phyloP scores from a whole-genome alignment of 352 stramenopile species.

The Phytophthora crassamura region DNA sequence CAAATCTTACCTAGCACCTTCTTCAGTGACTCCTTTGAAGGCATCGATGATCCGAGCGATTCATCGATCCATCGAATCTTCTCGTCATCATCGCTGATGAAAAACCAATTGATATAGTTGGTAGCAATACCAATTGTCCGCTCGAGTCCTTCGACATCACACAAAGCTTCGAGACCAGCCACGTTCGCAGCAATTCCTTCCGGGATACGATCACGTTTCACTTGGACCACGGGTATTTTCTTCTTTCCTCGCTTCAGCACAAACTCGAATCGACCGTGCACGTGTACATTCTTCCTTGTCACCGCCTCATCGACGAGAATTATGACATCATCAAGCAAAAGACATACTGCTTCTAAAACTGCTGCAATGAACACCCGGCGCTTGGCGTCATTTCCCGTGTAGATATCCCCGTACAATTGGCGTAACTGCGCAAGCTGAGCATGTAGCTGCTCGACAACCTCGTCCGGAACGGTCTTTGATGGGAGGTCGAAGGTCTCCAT shows the following conservation, averaged over 20 bases:
- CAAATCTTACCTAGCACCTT: slow-evolving; percentile 17
- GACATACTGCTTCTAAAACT: slow-evolving; percentile 27
- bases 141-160: slow-evolving; percentile 25
- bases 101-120: slow-evolving; percentile 31
- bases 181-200: slow-evolving; percentile 33
- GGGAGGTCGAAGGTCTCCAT: slow-evolving; percentile 5
- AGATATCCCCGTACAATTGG: slow-evolving; percentile 4
- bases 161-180: slow-evolving; percentile 28
- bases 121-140: slow-evolving; percentile 35
- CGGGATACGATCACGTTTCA: slow-evolving; percentile 25
- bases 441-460: not conserved
- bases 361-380: slow-evolving; percentile 16
- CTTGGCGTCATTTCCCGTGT: slow-evolving; percentile 1
- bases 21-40: slow-evolving; percentile 9
- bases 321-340: slow-evolving; percentile 22
- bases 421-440: slow-evolving; percentile 1
- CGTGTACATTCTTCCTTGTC: slow-evolving; percentile 22
- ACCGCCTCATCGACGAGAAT: slow-evolving; percentile 33
- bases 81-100: slow-evolving; percentile 31
- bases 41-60: slow-evolving; percentile 1
- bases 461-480: slow-evolving; percentile 2
- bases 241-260: slow-evolving; percentile 34
- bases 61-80: slow-evolving; percentile 15
- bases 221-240: slow-evolving; percentile 27
- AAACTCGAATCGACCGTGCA: slow-evolving; percentile 35